Evolutionary conservation across 495 filamentous ascomycete species (phyloP), one percentile per base, ranked within the genome.

Genomic region (Aspergillus ostianus): DNA sequence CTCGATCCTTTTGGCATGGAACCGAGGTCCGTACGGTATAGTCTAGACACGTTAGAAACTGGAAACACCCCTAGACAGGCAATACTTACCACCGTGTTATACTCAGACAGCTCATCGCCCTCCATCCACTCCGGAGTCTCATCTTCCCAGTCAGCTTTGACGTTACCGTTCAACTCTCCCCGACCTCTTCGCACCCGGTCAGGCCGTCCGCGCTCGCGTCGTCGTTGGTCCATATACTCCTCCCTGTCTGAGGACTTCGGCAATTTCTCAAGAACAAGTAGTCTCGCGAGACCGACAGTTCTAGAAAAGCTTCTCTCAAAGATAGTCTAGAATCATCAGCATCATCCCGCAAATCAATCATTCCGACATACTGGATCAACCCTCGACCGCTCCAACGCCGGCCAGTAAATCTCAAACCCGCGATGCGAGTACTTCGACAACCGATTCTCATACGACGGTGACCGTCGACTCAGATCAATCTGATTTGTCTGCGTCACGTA

Each of bases 391-490:
- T 93, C 88, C 21, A 95, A 77, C 23, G 83, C 76, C 0, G 84
- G 76, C 85, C 88, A 93, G 68, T 88, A 89, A 4, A 93, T 82
- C 67, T 95, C 90, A 56, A 95, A 95, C 3, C 89, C 88, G 13
- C 90, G 78, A 67, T 87, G 90, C 21, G 86, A 88, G 71, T 93
- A 95, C 69, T 95, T 95, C 4, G 89, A 90, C n/a, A 95, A 79
- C 9, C 90, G 87, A 61, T 88, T 93, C 65, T 95, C 90, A 65
- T 93, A 95, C 0, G 90, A 92, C 0, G 90, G 90, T 12, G 89
- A 92, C 15, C 90, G 85, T 4, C 90, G 82, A 7, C 83, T 85
- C 49, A 95, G 79, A 68, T 95, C 90, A 61, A 95, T 82, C 26
- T 84, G 85, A 64, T 95, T 95, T 57, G 79, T 79, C 74, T 95